These are phyloP conservation scores for Vicia sativa DNA, from an alignment of 306 rosid species.

Conservation along the genomic window DNA sequence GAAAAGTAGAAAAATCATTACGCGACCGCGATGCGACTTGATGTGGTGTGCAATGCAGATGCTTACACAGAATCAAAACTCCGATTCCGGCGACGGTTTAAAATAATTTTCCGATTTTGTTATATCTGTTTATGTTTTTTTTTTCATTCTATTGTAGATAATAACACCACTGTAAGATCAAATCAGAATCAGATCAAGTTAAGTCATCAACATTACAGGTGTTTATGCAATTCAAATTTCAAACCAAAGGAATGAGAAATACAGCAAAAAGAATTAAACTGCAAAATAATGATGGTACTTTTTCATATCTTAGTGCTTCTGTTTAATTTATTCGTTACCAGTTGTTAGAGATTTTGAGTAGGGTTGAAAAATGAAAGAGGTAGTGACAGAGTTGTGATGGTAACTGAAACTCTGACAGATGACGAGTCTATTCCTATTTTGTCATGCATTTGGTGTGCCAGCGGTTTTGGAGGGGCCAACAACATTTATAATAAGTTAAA, in stretches of 20 bases:
- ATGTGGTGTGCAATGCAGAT: slow-evolving; percentile 4
- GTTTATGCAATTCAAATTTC: neutral
- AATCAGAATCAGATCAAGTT: slow-evolving; percentile 30
- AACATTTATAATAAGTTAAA: neutral
- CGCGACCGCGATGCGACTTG: neutral
- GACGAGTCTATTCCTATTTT: slow-evolving; percentile 33
- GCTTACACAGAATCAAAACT: slow-evolving; percentile 10
- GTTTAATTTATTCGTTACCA: slow-evolving; percentile 21
- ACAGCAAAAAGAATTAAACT: slow-evolving; percentile 1
- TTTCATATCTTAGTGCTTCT: neutral
- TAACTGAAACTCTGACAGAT: slow-evolving; percentile 33
- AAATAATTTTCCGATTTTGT: neutral
- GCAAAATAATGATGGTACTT: slow-evolving; percentile 6
- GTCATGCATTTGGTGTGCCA: slow-evolving; percentile 22
- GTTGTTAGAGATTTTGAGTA: neutral
- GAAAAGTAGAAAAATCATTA: neutral
- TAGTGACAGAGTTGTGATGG: slow-evolving; percentile 3
- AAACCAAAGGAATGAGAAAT: slow-evolving; percentile 31
- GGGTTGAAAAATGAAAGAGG: slow-evolving; percentile 11
- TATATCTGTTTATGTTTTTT: neutral
- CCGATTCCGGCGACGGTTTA: neutral
- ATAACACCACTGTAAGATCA: slow-evolving; percentile 32
- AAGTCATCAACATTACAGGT: neutral
- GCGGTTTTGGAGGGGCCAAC: neutral
- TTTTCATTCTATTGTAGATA: slow-evolving; percentile 22